phyloP scores from a whole-genome alignment of 106 monocot genomes.

The Triglochin maritima region DNA sequence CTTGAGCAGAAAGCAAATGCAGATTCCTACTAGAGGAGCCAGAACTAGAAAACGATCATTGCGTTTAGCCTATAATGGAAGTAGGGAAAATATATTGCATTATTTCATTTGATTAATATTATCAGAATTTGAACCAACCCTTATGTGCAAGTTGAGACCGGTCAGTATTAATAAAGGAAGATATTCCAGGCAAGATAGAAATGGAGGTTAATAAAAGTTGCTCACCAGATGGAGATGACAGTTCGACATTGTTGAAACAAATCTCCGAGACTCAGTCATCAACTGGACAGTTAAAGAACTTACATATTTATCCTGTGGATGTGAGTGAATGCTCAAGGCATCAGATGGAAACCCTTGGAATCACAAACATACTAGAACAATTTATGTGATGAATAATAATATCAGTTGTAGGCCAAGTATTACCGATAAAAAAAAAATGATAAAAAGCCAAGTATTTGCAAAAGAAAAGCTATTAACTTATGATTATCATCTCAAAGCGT shows the following conservation, averaged over 20 bases:
- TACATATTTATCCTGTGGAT: background rate
- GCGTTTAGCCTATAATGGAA: constrained; percentile 6
- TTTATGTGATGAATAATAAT: background rate
- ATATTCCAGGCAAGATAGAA: background rate
- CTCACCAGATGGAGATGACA: background rate
- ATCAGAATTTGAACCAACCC: background rate
- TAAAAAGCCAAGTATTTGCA: background rate
- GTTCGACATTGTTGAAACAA: background rate
- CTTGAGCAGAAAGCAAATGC: constrained; percentile 1
- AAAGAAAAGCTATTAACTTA: background rate
- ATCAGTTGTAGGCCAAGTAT: background rate
- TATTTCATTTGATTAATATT: background rate
- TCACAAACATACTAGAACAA: background rate
- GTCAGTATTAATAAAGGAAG: background rate
- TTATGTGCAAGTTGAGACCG: too few species aligned
- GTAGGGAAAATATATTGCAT: background rate
- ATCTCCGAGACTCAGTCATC: background rate
- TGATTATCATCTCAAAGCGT: background rate
- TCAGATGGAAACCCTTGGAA: background rate
- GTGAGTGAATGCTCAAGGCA: too few species aligned
- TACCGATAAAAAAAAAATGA: background rate
- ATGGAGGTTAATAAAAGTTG: constrained; percentile 1
- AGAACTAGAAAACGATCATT: constrained; percentile 1
- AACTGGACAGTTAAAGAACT: background rate
- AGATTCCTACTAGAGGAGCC: constrained; percentile 6